Evolutionary conservation across 2,329 filamentous ascomycete species (phyloP).

Genomic region (Fusarium pseudonygamai): DNA sequence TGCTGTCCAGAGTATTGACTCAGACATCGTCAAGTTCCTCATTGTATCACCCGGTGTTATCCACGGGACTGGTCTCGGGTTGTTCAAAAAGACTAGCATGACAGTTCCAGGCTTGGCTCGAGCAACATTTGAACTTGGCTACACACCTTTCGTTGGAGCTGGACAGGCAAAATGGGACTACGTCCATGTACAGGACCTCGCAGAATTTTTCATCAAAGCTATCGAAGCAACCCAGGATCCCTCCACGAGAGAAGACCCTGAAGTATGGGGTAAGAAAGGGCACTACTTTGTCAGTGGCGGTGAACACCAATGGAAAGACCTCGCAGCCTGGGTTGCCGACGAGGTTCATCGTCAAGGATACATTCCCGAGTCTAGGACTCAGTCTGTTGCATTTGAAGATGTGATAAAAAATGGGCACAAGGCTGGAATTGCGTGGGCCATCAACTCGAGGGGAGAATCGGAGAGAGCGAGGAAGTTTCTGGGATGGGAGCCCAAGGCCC

Average conservation of each 20-base stretch:
- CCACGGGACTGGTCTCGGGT: constrained; percentile 61
- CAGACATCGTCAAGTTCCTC: constrained; percentile 52
- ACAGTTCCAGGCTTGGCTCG: constrained; percentile 58
- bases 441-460: constrained; percentile 57
- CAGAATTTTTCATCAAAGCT: constrained; percentile 54
- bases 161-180: constrained; percentile 62
- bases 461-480: constrained; percentile 57
- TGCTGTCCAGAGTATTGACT: constrained; percentile 62
- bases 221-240: constrained; percentile 64
- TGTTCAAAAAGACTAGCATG: constrained; percentile 59
- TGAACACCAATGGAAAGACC: constrained; percentile 69
- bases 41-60: constrained; percentile 62
- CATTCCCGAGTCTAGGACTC: constrained; percentile 40
- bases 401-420: constrained; percentile 41
- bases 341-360: constrained; percentile 54
- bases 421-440: constrained; percentile 46
- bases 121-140: constrained; percentile 54
- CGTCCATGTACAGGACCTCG: constrained; percentile 62
- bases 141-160: constrained; percentile 54
- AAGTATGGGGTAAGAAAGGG: constrained; percentile 69
- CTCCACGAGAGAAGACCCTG: constrained; percentile 62
- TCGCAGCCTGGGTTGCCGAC: constrained; percentile 64
- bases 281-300: constrained; percentile 71
- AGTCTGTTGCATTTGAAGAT: constrained; percentile 44
- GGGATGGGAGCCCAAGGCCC: constrained; percentile 54